These are phyloP conservation scores for Apiotrichum siamense DNA, from an alignment of 1,284 basidiomycete species.

Conservation along the genomic window DNA sequence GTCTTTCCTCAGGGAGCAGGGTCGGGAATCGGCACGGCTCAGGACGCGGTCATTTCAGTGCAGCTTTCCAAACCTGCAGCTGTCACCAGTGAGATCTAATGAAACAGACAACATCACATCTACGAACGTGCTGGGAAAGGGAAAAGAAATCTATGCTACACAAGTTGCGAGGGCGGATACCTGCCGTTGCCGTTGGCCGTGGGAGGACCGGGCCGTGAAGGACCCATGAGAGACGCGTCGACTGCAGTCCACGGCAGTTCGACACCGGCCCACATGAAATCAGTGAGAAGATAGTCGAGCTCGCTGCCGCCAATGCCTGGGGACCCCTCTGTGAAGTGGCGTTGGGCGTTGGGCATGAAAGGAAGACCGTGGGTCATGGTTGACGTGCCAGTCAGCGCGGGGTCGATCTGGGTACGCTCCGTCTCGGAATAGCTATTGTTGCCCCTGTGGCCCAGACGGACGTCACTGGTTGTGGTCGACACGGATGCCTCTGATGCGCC, in stretches of 20 bases:
- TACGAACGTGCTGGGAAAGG: not conserved
- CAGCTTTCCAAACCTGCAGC: too few species aligned
- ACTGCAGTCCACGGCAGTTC: constrained; percentile 18
- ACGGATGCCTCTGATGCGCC: not conserved
- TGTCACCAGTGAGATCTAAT: not conserved
- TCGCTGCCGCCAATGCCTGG: constrained; percentile 11
- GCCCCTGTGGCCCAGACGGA: not conserved
- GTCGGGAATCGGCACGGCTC: too few species aligned
- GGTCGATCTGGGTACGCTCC: constrained; percentile 2
- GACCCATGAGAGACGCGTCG: constrained; percentile 8
- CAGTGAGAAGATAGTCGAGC: constrained; percentile 25
- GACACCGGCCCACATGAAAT: constrained; percentile 28
- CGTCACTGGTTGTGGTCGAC: not conserved
- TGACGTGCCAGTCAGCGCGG: not conserved
- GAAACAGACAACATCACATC: constrained; percentile 1
- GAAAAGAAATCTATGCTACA: too few species aligned
- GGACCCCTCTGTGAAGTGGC: not conserved
- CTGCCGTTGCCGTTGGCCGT: not conserved
- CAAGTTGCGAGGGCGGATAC: not conserved
- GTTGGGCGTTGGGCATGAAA: not conserved
- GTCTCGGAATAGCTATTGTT: not conserved
- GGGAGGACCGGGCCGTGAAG: not conserved
- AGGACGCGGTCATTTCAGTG: too few species aligned
- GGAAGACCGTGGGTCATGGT: not conserved
- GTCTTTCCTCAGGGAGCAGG: too few species aligned